Evolutionary conservation across 73 alveolate species (phyloP).

Genomic region (Symbiodinium pilosum): DNA sequence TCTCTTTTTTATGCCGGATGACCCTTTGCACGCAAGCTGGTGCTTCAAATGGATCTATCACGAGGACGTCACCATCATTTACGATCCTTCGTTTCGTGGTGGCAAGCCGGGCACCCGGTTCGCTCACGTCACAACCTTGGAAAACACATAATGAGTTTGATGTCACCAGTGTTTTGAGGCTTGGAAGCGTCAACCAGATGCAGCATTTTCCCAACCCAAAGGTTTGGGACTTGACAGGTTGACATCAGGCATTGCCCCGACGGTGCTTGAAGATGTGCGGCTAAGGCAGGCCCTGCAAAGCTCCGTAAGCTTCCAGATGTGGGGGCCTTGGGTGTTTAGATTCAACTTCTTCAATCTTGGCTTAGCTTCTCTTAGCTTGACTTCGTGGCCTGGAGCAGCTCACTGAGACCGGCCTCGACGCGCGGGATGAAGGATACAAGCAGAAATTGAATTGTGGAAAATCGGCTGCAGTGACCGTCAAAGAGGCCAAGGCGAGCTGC

Average conservation of each 20-base stretch:
- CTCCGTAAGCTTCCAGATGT: slow-evolving; percentile 39
- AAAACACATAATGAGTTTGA: too few species aligned
- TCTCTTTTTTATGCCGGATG: too few species aligned
- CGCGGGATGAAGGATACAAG: slow-evolving; percentile 72
- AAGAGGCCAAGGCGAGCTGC: slow-evolving; percentile 76
- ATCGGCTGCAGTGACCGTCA: slow-evolving; percentile 7
- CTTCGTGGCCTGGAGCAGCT: too few species aligned
- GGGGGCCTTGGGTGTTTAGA: not conserved
- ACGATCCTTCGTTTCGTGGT: slow-evolving; percentile 76
- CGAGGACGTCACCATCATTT: slow-evolving; percentile 78
- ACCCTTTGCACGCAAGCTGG: too few species aligned
- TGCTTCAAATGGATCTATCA: not conserved
- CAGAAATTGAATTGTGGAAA: slow-evolving; percentile 40
- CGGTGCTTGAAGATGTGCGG: too few species aligned
- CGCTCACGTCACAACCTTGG: not conserved
- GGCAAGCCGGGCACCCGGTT: slow-evolving; percentile 31
- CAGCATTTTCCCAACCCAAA: slow-evolving; percentile 66
- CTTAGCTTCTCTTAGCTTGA: too few species aligned
- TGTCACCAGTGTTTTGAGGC: slow-evolving; percentile 7
- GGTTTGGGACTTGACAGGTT: not conserved
- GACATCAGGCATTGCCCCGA: too few species aligned
- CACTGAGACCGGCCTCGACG: slow-evolving; percentile 54
- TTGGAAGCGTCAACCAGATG: slow-evolving; percentile 72
- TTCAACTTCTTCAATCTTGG: not conserved
- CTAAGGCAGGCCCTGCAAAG: slow-evolving; percentile 46